Evolutionary conservation across 2,329 filamentous ascomycete species (phyloP).

Genomic region (Fusarium haematococcum): DNA sequence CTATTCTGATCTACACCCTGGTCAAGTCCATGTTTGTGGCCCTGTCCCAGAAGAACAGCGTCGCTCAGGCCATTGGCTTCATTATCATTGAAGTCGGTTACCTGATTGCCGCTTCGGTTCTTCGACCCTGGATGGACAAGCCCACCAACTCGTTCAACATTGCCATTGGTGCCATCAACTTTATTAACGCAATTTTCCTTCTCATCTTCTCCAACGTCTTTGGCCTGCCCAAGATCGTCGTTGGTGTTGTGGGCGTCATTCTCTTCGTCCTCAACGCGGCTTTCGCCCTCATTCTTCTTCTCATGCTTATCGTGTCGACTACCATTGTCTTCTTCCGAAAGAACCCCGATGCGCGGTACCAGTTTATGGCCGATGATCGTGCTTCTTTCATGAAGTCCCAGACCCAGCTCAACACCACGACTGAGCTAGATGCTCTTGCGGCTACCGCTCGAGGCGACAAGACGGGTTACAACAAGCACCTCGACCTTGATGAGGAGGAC

Average conservation of each 20-base stretch:
- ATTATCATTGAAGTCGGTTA: constrained; percentile 84
- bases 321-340: constrained; percentile 83
- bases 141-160: constrained; percentile 98
- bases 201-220: constrained; percentile 91
- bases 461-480: constrained; percentile 61
- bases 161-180: constrained; percentile 88
- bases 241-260: constrained; percentile 88
- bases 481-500: constrained; percentile 57
- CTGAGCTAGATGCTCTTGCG: constrained; percentile 89
- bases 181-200: constrained; percentile 89
- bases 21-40: constrained; percentile 91
- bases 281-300: constrained; percentile 83
- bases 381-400: constrained; percentile 98
- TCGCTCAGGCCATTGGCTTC: constrained; percentile 83
- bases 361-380: constrained; percentile 95
- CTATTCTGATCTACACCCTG: constrained; percentile 81
- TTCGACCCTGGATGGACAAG: constrained; percentile 99
- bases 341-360: constrained; percentile 94
- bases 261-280: constrained; percentile 90
- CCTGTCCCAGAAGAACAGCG: constrained; percentile 77
- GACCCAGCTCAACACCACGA: constrained; percentile 79
- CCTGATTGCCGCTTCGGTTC: constrained; percentile 80
- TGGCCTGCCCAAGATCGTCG: constrained; percentile 83
- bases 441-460: constrained; percentile 90
- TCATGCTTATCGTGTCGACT: constrained; percentile 78